Base-by-base conservation (phyloP, 176 grass and related monocot species). In the Guadua angustifolia region DNA sequence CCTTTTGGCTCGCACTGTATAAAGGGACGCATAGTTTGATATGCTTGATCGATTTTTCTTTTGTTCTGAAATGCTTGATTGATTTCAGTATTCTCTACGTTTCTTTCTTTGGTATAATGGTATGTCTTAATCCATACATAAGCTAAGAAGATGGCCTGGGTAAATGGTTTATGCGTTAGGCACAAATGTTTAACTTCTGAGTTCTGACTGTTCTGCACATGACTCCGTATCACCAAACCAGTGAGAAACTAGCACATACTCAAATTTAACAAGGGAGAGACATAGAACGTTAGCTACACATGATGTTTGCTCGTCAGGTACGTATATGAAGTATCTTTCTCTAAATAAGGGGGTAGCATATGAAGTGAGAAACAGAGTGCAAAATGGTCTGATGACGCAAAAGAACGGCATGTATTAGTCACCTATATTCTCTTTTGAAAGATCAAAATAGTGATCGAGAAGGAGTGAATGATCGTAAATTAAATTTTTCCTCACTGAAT, bases 81-180 rank as follows among this genome's bases (percentile, higher is more conserved):
- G 47, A 53, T 10, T 69, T 15, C 32, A 69, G 38, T 56, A 56
- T 69, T 19, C 24, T 42, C 12, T 52, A 12, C n/a, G 17, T 29
- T 79, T 79, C 9, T 66, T 66, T 74, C 1, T 75, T 74, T 57
- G 53, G 26, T 7, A 40, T 40, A 40, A 40, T 40, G 39, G 39
- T 39, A 75, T 75, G 38, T 63, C 35, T 63, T 68, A 61, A 44
- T 60, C 26, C 60, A 66, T 68, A 39, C 46, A 38, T 81, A 86
- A 44, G 9, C 17, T 11, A 46, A 66, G 58, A 47, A 17, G 36
- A 32, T 66, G 36, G 36, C 12, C 35, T 61, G 15, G 7, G 2
- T 44, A 36, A 22, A 15, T 75, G 11, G 21, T 68, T 68, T 68
- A 53, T 14, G 55, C 22, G 36, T 35, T 36, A 36, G 16, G 36